phyloP scores from a whole-genome alignment of 1,139 yeast genomes.

The Wickerhamomyces sp. region DNA sequence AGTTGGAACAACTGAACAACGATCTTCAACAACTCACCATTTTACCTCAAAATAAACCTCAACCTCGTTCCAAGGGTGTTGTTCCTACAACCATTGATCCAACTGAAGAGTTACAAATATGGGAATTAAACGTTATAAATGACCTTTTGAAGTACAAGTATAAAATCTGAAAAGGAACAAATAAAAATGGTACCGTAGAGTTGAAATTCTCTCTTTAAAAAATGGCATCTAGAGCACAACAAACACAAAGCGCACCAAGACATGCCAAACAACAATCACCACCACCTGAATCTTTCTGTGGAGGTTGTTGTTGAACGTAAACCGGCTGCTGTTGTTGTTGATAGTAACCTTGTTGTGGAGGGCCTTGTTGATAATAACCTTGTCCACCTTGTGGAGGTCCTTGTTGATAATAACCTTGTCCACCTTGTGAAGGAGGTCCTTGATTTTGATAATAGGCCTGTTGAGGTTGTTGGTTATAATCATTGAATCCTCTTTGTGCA shows the following conservation, averaged over 20 bases:
- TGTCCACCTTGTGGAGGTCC: conserved; percentile 7
- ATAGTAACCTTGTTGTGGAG: conserved; percentile 33
- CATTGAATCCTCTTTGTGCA: conserved; percentile 16
- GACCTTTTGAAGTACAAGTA: conserved; percentile 4
- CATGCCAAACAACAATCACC: conserved; percentile 61
- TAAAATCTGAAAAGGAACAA: neutral
- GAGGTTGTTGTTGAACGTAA: conserved; percentile 56
- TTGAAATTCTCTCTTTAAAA: too few species aligned
- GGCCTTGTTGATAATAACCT: conserved; percentile 15
- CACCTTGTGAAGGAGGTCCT: too few species aligned
- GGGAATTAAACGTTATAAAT: conserved; percentile 13
- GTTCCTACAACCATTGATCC: neutral
- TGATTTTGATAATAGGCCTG: too few species aligned
- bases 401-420: conserved; percentile 21
- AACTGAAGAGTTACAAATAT: conserved; percentile 5
- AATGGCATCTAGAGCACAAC: conserved; percentile 67
- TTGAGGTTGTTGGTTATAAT: conserved; percentile 15
- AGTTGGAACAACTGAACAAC: too few species aligned
- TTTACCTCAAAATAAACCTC: too few species aligned
- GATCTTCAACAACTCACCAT: too few species aligned
- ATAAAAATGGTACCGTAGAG: too few species aligned
- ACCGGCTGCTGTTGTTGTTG: conserved; percentile 59
- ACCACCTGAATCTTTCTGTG: conserved; percentile 32
- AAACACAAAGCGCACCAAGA: conserved; percentile 66
- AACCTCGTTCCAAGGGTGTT: too few species aligned